These are phyloP conservation scores for Shiraia bambusicola DNA, from an alignment of 2,329 filamentous ascomycete genomes.

Conservation along the genomic window DNA sequence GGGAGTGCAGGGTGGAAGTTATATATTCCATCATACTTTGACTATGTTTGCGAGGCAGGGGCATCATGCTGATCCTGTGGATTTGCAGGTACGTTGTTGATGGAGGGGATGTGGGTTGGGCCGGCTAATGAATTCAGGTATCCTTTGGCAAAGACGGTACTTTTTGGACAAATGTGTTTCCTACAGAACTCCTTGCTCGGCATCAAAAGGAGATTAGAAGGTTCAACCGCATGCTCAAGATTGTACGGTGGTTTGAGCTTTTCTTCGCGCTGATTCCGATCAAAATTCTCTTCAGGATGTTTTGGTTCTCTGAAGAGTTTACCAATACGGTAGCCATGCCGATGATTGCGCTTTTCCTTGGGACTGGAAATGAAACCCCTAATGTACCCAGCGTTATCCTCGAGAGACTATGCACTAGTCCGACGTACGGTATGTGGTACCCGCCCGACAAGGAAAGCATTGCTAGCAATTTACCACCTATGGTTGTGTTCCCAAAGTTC, in stretches of 20 bases:
- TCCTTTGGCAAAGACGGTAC: conserved; percentile 64
- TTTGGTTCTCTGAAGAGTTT: conserved; percentile 70
- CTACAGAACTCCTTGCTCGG: conserved; percentile 58
- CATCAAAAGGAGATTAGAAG: conserved; percentile 59
- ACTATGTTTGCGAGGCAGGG: conserved; percentile 63
- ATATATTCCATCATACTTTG: conserved; percentile 69
- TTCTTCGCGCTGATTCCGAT: conserved; percentile 63
- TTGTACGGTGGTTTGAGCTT: conserved; percentile 62
- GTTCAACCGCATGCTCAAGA: conserved; percentile 56
- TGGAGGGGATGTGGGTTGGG: not conserved
- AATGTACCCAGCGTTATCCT: conserved; percentile 70
- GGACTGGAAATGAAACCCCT: conserved; percentile 73
- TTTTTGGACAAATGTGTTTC: conserved; percentile 69
- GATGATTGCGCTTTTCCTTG: conserved; percentile 71
- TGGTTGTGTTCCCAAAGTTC: conserved; percentile 65
- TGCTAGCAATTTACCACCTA: conserved; percentile 55
- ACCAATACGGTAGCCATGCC: conserved; percentile 70
- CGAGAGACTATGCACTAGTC: conserved; percentile 53
- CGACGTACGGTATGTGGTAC: conserved; percentile 63
- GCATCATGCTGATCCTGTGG: conserved; percentile 58
- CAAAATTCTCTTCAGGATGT: conserved; percentile 65
- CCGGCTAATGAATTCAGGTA: conserved; percentile 39
- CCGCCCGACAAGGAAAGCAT: conserved; percentile 51
- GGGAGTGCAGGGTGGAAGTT: conserved; percentile 63
- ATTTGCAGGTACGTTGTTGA: conserved; percentile 51